These are phyloP conservation scores for Hansenula anomala DNA, from an alignment of 1,139 yeast genomes.

Conservation along the genomic window DNA sequence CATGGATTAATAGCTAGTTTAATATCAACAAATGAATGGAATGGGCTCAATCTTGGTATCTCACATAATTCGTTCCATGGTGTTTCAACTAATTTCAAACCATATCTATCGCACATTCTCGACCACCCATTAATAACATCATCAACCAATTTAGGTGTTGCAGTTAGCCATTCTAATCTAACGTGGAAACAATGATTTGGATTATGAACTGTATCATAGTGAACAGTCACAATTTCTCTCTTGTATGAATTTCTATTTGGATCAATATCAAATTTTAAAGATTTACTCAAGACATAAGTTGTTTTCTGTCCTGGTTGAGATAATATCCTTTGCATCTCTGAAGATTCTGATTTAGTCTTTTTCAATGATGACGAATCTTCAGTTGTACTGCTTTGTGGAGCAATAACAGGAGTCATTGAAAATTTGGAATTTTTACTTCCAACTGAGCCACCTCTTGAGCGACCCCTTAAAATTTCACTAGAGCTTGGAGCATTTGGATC, in stretches of 20 bases:
- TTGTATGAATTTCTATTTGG: constrained; percentile 66
- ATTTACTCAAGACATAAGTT: constrained; percentile 33
- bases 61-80: constrained; percentile 87
- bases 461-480: neutral
- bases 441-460: constrained; percentile 10
- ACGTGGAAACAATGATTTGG: constrained; percentile 95
- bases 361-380: constrained; percentile 9
- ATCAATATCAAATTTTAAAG: constrained; percentile 72
- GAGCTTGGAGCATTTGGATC: neutral
- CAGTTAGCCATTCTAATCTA: constrained; percentile 86
- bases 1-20: constrained; percentile 64
- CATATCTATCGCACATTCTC: constrained; percentile 80
- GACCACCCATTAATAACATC: constrained; percentile 82
- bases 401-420: constrained; percentile 14
- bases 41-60: constrained; percentile 74
- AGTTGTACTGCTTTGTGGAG: constrained; percentile 7
- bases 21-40: constrained; percentile 78
- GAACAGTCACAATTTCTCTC: constrained; percentile 76
- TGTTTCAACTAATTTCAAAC: constrained; percentile 81
- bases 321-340: neutral
- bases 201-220: constrained; percentile 87
- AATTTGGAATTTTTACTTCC: constrained; percentile 11
- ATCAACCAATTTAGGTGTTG: constrained; percentile 85
- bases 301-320: constrained; percentile 8
- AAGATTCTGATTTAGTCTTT: constrained; percentile 4